Conservation (phyloP, 345 rosid genomes). For the Gossypium thurberi region DNA sequence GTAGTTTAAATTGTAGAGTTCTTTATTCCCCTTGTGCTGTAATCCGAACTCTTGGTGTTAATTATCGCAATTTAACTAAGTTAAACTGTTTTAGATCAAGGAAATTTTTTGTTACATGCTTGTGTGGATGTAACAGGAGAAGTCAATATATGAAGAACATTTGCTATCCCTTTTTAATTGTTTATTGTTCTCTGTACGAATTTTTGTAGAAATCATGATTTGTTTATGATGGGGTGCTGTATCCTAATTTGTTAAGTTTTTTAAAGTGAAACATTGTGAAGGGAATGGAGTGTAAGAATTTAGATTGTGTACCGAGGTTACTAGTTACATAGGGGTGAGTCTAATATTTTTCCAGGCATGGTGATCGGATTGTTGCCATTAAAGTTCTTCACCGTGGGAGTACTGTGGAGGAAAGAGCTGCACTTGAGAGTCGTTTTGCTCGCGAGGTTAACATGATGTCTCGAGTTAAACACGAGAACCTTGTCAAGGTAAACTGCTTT, state of each 20-base stretch:
- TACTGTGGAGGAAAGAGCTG: conserved; percentile 52
- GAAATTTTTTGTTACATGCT: not conserved
- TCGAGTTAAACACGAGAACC: conserved; percentile 76
- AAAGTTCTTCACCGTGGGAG: conserved; percentile 75
- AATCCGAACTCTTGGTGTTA: not conserved
- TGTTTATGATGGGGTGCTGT: not conserved
- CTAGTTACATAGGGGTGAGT: conserved; percentile 33
- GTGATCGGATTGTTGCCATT: conserved; percentile 67
- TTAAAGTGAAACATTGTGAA: not conserved
- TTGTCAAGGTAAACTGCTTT: conserved; percentile 50
- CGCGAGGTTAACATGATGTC: conserved; percentile 99
- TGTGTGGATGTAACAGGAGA: conserved; percentile 8
- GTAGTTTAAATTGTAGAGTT: not conserved
- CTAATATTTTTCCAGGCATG: conserved; percentile 57
- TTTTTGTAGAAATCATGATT: not conserved
- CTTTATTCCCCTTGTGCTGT: not conserved
- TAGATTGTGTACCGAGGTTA: not conserved
- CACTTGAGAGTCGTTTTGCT: conserved; percentile 68
- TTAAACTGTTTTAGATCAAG: not conserved
- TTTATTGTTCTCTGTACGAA: not conserved
- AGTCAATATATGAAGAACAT: not conserved
- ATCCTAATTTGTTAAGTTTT: not conserved
- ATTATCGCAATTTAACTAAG: not conserved
- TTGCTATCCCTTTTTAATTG: not conserved
- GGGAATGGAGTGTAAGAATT: not conserved